phyloP scores from a whole-genome alignment of 768 basidiomycete genomes.

The Cantharellus anzutake region DNA sequence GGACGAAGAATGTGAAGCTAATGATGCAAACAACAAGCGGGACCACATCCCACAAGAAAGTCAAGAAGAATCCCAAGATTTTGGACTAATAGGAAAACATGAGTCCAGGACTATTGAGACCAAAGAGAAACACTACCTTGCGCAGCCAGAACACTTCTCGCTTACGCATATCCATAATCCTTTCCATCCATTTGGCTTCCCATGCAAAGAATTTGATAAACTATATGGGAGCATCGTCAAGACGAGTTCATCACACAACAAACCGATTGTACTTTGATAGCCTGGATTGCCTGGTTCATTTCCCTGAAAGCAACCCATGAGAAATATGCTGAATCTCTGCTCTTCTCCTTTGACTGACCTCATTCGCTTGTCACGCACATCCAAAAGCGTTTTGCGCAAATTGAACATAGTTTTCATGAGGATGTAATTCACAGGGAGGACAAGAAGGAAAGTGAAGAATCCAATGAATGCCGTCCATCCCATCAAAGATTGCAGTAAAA shows the following conservation, averaged over 20 bases:
- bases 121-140: constrained; percentile 1
- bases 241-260: background rate
- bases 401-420: constrained; percentile 1
- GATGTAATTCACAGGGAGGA: constrained; percentile 4
- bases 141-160: constrained; percentile 62
- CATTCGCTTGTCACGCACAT: constrained; percentile 6
- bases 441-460: constrained; percentile 4
- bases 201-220: constrained; percentile 77
- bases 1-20: constrained; percentile 56
- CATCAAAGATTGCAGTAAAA: constrained; percentile 10
- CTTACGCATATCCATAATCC: constrained; percentile 41
- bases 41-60: constrained; percentile 49
- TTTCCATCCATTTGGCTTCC: constrained; percentile 56
- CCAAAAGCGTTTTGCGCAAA: background rate
- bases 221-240: constrained; percentile 12
- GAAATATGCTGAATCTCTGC: no score
- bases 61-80: constrained; percentile 30
- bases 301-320: background rate
- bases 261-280: constrained; percentile 8
- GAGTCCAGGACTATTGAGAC: background rate
- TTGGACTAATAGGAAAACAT: background rate
- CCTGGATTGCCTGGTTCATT: constrained; percentile 9
- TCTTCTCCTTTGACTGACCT: background rate
- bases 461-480: constrained; percentile 11
- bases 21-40: constrained; percentile 67